Conservation (phyloP, 148 eudicot species). For the Hydrangea macrophylla region DNA sequence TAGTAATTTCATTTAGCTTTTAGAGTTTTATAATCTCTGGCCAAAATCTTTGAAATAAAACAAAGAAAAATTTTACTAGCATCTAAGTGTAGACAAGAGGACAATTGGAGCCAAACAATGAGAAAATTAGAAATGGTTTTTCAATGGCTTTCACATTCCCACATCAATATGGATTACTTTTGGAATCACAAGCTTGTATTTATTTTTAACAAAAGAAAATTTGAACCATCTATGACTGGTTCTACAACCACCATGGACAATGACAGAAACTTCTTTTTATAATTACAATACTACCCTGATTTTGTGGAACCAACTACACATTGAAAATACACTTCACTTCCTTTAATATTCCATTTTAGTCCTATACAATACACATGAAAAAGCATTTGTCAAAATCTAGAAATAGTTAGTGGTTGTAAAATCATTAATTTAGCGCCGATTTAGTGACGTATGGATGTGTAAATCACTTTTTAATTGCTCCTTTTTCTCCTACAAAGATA, state of each 20-base stretch:
- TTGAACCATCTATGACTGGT: neutral
- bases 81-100: neutral
- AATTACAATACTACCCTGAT: too few species aligned
- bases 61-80: neutral
- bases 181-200: neutral
- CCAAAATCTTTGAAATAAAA: neutral
- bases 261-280: neutral
- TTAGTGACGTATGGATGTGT: too few species aligned
- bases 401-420: too few species aligned
- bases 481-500: too few species aligned
- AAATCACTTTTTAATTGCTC: too few species aligned
- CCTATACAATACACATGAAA: neutral
- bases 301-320: neutral
- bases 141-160: neutral
- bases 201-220: neutral
- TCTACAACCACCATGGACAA: neutral
- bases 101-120: too few species aligned
- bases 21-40: too few species aligned
- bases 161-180: neutral
- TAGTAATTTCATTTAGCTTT: too few species aligned
- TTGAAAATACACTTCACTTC: neutral
- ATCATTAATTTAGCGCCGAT: too few species aligned
- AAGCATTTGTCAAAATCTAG: too few species aligned
- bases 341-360: neutral
- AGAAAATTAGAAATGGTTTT: neutral